Base-by-base conservation (phyloP, 805 yeast species). In the Wickerhamiella sorbophila region DNA sequence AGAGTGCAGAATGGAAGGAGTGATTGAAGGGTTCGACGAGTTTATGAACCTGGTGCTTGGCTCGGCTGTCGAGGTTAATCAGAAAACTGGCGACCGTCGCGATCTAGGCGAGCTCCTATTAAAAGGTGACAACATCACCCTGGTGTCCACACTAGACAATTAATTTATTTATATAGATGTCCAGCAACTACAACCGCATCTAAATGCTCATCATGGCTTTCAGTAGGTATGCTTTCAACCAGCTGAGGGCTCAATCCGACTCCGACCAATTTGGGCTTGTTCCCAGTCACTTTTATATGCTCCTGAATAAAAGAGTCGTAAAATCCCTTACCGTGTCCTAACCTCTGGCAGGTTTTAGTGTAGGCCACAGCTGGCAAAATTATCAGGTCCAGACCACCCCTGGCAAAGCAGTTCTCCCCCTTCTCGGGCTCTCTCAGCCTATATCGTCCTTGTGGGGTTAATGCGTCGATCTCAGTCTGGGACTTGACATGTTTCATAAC, bases 241-340 rank as follows among this genome's bases (percentile, higher is more conserved):
- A 80, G 47, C 54, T 83, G 94, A 51, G 75, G 76, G 12, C 58
- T 46, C n/a, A 82, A 60, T 0, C 85, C 85, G 3, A 80, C 56
- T 0, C 87, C 94, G 1, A 83, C 53, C 27, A 59, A 44, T 9
- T 16, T 21, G 3, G 67, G 65, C 12, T 19, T 15, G 3, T 31
- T 24, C 21, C 38, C 39, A 2, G 24, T 12, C 1, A 14, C 18
- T 2, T 18, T 12, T 22, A 18, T 31, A 33, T 52, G 53, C 40
- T 79, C 61, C 36, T 66, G 62, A 33, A 81, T 68, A 52, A 67
- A 81, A 51, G 79, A 84, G 57, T 88, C 98, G 57, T 91, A 88
- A 58, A 74, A 86, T 0, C 96, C 98, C 4, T 78, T 88, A 1
- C 98, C 98, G 56, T 85, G 94, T 1, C 98, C 98, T 41, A 88